These are phyloP conservation scores for Oenanthe javanica DNA, from an alignment of 140 eudicot species.

Conservation along the genomic window DNA sequence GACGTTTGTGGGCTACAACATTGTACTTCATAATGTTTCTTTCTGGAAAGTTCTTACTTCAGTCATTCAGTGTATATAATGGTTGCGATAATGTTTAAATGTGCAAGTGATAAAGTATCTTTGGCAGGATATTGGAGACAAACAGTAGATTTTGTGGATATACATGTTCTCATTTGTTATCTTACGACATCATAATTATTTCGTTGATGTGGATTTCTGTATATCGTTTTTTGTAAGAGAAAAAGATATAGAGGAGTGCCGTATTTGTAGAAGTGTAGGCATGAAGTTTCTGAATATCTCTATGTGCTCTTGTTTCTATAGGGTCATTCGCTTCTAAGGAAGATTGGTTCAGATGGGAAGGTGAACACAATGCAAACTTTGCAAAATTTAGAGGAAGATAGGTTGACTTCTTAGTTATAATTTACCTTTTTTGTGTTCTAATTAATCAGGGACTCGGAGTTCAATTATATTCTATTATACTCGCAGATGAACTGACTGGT, in stretches of 20 bases:
- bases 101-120: not conserved
- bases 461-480: slow-evolving; percentile 10
- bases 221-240: not conserved
- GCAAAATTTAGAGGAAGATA: slow-evolving; percentile 81
- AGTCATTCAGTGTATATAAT: no score
- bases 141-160: not conserved
- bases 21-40: not conserved
- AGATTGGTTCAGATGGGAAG: slow-evolving; percentile 69
- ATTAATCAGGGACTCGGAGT: not conserved
- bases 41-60: not conserved
- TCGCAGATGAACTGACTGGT: slow-evolving; percentile 61
- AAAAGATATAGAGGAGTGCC: not conserved
- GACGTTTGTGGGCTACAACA: no score
- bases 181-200: not conserved
- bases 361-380: slow-evolving; percentile 83
- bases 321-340: slow-evolving; percentile 89
- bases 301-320: slow-evolving; percentile 16
- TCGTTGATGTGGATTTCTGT: not conserved
- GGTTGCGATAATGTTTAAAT: not conserved
- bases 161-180: not conserved
- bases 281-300: slow-evolving; percentile 9
- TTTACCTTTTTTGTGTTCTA: not conserved
- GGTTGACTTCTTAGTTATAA: not conserved
- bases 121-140: not conserved
- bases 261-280: not conserved